Conservation (phyloP, 2,329 filamentous ascomycete species). For the Penicillium expansum region DNA sequence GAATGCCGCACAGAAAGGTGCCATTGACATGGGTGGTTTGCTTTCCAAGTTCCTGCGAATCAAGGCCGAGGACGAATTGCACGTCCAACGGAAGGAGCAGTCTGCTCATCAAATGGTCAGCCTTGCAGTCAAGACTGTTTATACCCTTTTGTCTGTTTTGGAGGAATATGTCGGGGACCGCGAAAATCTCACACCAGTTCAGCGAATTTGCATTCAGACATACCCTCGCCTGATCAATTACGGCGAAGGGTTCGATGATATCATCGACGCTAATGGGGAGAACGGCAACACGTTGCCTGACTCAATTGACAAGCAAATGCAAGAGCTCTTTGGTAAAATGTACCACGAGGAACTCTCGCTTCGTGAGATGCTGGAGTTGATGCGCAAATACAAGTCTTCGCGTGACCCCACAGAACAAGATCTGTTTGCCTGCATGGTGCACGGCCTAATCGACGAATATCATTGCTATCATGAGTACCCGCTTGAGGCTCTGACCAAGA, state of each 20-base stretch:
- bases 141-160: conserved; percentile 73
- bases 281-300: conserved; percentile 77
- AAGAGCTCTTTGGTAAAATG: conserved; percentile 97
- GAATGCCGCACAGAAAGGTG: conserved; percentile 62
- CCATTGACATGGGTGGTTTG: conserved; percentile 65
- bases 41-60: conserved; percentile 78
- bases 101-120: conserved; percentile 66
- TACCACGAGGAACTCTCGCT: conserved; percentile 89
- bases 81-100: conserved; percentile 68
- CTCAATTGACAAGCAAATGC: conserved; percentile 85
- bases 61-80: conserved; percentile 77
- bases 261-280: conserved; percentile 81
- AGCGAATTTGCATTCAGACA: conserved; percentile 83
- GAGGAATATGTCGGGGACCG: conserved; percentile 62
- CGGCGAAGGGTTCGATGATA: conserved; percentile 84
- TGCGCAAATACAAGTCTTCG: conserved; percentile 86
- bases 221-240: conserved; percentile 97
- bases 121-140: conserved; percentile 80
- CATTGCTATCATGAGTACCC: conserved; percentile 94
- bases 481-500: conserved; percentile 91
- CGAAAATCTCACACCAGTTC: conserved; percentile 73
- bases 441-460: conserved; percentile 96
- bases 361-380: conserved; percentile 76
- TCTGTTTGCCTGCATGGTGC: conserved; percentile 97
- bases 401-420: conserved; percentile 83